A percentile compares a stretch with the other conserved stretches of the same genome.
Conservation (phyloP, 371 early-diverging fungal species). For the Syncephalis fuscata region DNA sequence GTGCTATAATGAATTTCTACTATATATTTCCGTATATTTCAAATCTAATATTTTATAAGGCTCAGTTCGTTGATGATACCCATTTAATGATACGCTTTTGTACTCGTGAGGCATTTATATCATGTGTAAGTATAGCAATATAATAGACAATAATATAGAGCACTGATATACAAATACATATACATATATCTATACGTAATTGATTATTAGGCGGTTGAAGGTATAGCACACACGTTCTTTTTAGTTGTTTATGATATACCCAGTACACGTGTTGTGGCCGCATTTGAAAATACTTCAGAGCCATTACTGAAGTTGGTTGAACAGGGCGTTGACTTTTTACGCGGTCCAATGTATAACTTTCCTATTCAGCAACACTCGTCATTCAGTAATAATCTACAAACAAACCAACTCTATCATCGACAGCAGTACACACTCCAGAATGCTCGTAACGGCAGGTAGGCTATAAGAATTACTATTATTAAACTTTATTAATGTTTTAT, state of each 20-base stretch:
- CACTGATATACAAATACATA: not conserved
- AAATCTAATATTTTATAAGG: slow-evolving; percentile 33
- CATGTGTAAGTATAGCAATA: not conserved
- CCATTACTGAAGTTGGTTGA: slow-evolving; percentile 25
- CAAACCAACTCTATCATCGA: slow-evolving; percentile 24
- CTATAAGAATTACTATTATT: not conserved
- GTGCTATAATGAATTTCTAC: slow-evolving; percentile 31
- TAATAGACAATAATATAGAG: not conserved
- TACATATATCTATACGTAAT: not conserved
- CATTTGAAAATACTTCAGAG: slow-evolving; percentile 35
- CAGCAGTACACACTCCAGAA: slow-evolving; percentile 30
- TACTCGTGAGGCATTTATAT: not conserved
- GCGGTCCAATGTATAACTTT: slow-evolving; percentile 17
- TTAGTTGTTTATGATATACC: slow-evolving; percentile 34
- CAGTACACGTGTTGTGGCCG: slow-evolving; percentile 23
- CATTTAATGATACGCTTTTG: slow-evolving; percentile 21
- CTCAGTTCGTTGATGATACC: slow-evolving; percentile 32
- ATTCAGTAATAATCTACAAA: slow-evolving; percentile 26
- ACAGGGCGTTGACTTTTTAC: slow-evolving; percentile 20
- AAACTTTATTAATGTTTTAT: slow-evolving; percentile 1
- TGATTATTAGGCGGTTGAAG: slow-evolving; percentile 10
- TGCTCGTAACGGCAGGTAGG: slow-evolving; percentile 44
- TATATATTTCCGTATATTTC: slow-evolving; percentile 29
- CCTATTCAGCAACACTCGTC: slow-evolving; percentile 20
- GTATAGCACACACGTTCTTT: slow-evolving; percentile 24